These are phyloP conservation scores for Elsinoe necatrix DNA, from an alignment of 2,329 filamentous ascomycete species.

Conservation along the genomic window DNA sequence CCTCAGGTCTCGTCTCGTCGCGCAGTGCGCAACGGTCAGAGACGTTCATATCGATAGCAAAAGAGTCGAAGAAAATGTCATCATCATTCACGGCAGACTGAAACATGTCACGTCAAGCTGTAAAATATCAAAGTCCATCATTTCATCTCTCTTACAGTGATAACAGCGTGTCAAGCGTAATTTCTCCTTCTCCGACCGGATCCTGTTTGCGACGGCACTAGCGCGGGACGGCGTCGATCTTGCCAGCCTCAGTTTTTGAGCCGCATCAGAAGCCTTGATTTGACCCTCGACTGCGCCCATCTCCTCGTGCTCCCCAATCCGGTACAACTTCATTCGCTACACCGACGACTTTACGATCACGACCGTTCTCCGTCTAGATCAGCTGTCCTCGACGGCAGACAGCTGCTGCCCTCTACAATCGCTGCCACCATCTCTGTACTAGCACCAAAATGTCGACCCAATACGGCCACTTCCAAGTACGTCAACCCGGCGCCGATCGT, in stretches of 20 bases:
- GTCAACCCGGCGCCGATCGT: constrained; percentile 2
- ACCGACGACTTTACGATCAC: neutral
- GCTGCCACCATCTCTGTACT: constrained; percentile 1
- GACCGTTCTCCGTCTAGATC: neutral
- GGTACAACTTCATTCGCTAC: constrained; percentile 5
- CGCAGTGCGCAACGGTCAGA: neutral
- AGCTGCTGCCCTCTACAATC: constrained; percentile 3
- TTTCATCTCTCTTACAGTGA: no score
- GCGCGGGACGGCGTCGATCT: neutral
- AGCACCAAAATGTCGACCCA: constrained; percentile 19
- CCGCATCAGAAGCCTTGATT: neutral
- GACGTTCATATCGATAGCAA: neutral
- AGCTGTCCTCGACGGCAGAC: constrained; percentile 1
- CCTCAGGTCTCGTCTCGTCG: no score
- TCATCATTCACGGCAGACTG: neutral
- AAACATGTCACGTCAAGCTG: constrained; percentile 4
- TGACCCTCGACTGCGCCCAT: constrained; percentile 2
- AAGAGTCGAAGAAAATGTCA: neutral
- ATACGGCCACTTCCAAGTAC: constrained; percentile 30
- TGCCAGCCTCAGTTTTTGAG: constrained; percentile 4
- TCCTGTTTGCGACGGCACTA: neutral
- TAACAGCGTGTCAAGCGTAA: neutral
- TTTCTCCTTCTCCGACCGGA: neutral
- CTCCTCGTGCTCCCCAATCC: neutral
- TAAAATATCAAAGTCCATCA: neutral